A percentile compares a stretch with the other conserved stretches of the same genome.
These are phyloP conservation scores for Amaranthus hypochondriacus DNA, from an alignment of 148 eudicot species.

Conservation along the genomic window DNA sequence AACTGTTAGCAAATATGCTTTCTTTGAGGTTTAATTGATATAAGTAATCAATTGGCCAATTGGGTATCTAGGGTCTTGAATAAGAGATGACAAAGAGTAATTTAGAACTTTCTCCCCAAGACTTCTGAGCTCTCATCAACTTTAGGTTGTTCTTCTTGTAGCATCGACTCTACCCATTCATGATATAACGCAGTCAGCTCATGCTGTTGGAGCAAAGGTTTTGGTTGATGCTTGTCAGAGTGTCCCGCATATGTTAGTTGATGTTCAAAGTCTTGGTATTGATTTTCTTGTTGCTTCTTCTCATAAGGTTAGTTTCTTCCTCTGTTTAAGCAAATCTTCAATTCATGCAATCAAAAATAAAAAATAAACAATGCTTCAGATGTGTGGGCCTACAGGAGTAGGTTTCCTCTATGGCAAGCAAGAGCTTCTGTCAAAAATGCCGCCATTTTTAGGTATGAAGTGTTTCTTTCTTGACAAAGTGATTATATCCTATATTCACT, in stretches of 20 bases:
- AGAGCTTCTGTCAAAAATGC: slow-evolving; percentile 72
- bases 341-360: slow-evolving; percentile 26
- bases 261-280: slow-evolving; percentile 74
- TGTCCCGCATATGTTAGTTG: slow-evolving; percentile 97
- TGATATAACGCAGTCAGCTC: slow-evolving; percentile 74
- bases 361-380: slow-evolving; percentile 81
- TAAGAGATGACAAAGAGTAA: neutral
- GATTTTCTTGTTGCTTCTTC: slow-evolving; percentile 99
- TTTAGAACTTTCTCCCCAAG: neutral
- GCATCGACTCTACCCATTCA: slow-evolving; percentile 83
- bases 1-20: neutral
- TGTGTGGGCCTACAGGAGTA: slow-evolving; percentile 99
- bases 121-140: neutral
- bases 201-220: slow-evolving; percentile 82
- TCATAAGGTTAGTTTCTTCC: slow-evolving; percentile 68
- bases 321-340: slow-evolving; percentile 14
- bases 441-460: slow-evolving; percentile 83
- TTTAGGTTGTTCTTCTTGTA: slow-evolving; percentile 24
- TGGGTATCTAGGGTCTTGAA: neutral
- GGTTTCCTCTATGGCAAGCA: slow-evolving; percentile 90
- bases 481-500: neutral
- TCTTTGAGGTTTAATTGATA: neutral
- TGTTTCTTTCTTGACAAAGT: slow-evolving; percentile 10
- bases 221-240: slow-evolving; percentile 98
- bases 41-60: neutral